These are phyloP conservation scores for Aspergillus udagawae DNA, from an alignment of 2,329 filamentous ascomycete genomes.

Conservation along the genomic window DNA sequence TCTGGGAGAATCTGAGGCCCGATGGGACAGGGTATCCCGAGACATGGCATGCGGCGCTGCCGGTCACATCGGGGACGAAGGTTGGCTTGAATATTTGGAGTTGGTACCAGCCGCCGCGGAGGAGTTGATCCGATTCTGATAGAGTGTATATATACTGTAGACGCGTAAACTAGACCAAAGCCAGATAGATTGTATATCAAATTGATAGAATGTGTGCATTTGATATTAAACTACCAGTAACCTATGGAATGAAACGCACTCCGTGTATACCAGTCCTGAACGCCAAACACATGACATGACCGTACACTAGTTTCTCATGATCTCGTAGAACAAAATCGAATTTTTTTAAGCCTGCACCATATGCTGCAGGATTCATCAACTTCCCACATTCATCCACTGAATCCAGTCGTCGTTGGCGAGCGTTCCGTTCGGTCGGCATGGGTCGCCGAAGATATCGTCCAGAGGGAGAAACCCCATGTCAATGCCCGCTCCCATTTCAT, in stretches of 20 bases:
- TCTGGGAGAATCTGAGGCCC: constrained; percentile 57
- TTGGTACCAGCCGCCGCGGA: constrained; percentile 49
- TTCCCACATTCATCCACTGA: constrained; percentile 36
- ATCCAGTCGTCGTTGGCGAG: constrained; percentile 35
- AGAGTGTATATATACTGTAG: neutral
- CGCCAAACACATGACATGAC: neutral
- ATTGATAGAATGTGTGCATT: neutral
- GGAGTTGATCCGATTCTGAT: constrained; percentile 5
- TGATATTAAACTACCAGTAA: neutral
- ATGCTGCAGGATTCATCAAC: neutral
- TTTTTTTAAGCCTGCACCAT: constrained; percentile 9
- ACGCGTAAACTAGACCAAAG: neutral
- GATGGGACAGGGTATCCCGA: constrained; percentile 56
- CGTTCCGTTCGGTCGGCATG: constrained; percentile 20
- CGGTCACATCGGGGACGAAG: constrained; percentile 54
- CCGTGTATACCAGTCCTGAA: neutral
- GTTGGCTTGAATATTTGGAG: constrained; percentile 64
- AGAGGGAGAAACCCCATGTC: constrained; percentile 32
- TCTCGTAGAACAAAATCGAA: neutral
- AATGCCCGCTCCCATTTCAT: constrained; percentile 27
- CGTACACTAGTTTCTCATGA: neutral
- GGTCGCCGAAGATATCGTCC: constrained; percentile 39
- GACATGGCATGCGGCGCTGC: constrained; percentile 59
- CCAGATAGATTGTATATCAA: neutral
- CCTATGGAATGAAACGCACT: neutral